Percentiles rank a stretch among this genome's conserved stretches.
phyloP scores from a whole-genome alignment of 2,329 filamentous ascomycete genomes.

The Diplodia sapinea region DNA sequence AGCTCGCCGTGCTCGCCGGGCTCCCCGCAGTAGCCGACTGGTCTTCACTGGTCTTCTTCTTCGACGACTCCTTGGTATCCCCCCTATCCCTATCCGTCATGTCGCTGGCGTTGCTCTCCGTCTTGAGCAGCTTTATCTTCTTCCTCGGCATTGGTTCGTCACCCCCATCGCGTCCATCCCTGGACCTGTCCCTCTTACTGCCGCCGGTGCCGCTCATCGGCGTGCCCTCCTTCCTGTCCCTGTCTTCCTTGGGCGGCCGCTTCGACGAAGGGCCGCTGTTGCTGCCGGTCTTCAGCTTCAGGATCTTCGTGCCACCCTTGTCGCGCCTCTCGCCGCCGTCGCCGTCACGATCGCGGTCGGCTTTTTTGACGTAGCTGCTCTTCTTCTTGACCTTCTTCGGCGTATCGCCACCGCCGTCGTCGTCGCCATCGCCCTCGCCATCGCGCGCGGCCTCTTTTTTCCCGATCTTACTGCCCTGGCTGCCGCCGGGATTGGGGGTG shows the following conservation, averaged over 20 bases:
- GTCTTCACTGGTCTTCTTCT: background rate
- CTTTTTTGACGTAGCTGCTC: conserved; percentile 49
- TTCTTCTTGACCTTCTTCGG: conserved; percentile 59
- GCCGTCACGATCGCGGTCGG: conserved; percentile 45
- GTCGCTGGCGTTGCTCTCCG: conserved; percentile 19
- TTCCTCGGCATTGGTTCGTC: conserved; percentile 41
- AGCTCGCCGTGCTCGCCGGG: conserved; percentile 21
- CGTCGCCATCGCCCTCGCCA: conserved; percentile 38
- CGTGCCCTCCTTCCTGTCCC: conserved; percentile 36
- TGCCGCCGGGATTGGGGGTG: conserved; percentile 46
- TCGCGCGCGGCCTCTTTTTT: conserved; percentile 41
- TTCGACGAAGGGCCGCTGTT: conserved; percentile 12
- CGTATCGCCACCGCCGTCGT: conserved; percentile 51
- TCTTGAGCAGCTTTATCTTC: conserved; percentile 45
- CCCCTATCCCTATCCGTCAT: conserved; percentile 10
- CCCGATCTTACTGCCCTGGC: conserved; percentile 42
- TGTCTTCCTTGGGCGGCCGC: conserved; percentile 30
- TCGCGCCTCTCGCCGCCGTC: conserved; percentile 44
- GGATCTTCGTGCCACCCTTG: conserved; percentile 39
- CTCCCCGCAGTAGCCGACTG: conserved; percentile 7
- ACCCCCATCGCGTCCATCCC: conserved; percentile 36
- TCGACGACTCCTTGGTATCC: background rate
- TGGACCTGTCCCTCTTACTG: conserved; percentile 32
- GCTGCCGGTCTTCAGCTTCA: conserved; percentile 26
- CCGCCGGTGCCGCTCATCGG: conserved; percentile 6